Percentiles rank a stretch among this genome's conserved stretches.
Evolutionary conservation across 345 rosid species (phyloP).

Genomic region (Lenwebbia sp.): DNA sequence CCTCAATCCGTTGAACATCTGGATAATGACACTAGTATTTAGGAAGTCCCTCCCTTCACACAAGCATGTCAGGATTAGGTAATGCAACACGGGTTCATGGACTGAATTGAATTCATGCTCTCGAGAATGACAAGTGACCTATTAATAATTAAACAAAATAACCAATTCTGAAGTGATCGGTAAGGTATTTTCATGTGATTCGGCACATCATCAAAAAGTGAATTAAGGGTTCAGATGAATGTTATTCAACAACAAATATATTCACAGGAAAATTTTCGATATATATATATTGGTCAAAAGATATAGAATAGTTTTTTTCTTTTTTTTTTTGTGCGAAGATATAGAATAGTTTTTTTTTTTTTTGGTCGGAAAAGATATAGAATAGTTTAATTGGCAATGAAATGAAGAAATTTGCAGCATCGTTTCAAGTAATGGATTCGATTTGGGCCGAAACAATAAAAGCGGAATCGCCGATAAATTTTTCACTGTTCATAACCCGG

Average conservation of each 20-base stretch:
- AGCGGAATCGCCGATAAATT: background rate
- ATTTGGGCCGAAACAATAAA: background rate
- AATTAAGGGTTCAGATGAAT: background rate
- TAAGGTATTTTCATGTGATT: background rate
- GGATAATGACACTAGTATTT: fast-evolving
- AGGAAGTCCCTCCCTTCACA: background rate
- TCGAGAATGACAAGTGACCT: background rate
- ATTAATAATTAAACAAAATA: background rate
- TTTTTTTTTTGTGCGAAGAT: no score
- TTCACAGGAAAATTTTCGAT: background rate
- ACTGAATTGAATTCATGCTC: background rate
- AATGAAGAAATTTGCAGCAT: background rate
- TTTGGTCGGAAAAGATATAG: no score
- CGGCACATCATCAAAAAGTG: background rate
- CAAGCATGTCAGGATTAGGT: fast-evolving
- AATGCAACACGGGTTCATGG: fast-evolving
- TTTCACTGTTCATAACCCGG: background rate
- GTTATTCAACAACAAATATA: background rate
- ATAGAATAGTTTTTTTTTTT: no score
- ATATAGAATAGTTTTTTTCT: background rate
- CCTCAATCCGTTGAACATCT: fast-evolving
- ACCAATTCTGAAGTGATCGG: background rate
- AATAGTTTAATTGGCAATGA: background rate
- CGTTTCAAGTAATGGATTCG: background rate
- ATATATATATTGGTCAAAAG: background rate